Evolutionary conservation across 169 alveolate genomes (phyloP).

Genomic region (Theileria sp.): DNA sequence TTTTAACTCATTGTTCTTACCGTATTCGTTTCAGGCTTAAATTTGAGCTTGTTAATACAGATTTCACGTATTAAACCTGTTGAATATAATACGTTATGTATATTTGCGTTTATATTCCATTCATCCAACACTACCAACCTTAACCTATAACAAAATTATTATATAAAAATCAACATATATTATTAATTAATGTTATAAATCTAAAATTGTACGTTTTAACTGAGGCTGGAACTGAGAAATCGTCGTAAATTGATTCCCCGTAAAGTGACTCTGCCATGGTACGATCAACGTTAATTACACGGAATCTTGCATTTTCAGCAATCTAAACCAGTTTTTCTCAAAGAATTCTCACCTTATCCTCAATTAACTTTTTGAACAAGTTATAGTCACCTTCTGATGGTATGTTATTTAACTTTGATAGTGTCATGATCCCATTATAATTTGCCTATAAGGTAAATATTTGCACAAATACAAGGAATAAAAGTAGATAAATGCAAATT

Average conservation of each 20-base stretch:
- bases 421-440: slow-evolving; percentile 37
- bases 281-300: slow-evolving; percentile 64
- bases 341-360: slow-evolving; percentile 31
- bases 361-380: slow-evolving; percentile 47
- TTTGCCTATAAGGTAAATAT: slow-evolving; percentile 16
- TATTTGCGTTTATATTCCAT: slow-evolving; percentile 51
- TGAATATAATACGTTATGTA: slow-evolving; percentile 40
- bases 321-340: slow-evolving; percentile 34
- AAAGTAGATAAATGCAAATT: neutral
- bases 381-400: slow-evolving; percentile 54
- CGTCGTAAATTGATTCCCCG: slow-evolving; percentile 77
- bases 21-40: slow-evolving; percentile 39
- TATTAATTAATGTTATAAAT: slow-evolving; percentile 31
- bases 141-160: slow-evolving; percentile 34
- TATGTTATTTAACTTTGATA: slow-evolving; percentile 31
- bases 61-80: slow-evolving; percentile 63
- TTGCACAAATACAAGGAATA: neutral
- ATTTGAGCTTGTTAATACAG: slow-evolving; percentile 46
- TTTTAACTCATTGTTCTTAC: neutral
- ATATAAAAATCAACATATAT: slow-evolving; percentile 48
- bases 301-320: slow-evolving; percentile 64
- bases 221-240: slow-evolving; percentile 60
- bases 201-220: slow-evolving; percentile 50
- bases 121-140: slow-evolving; percentile 60
- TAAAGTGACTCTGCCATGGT: slow-evolving; percentile 71